Base-by-base conservation (phyloP, 129 eudicot genomes). In the Apium graveolens region DNA sequence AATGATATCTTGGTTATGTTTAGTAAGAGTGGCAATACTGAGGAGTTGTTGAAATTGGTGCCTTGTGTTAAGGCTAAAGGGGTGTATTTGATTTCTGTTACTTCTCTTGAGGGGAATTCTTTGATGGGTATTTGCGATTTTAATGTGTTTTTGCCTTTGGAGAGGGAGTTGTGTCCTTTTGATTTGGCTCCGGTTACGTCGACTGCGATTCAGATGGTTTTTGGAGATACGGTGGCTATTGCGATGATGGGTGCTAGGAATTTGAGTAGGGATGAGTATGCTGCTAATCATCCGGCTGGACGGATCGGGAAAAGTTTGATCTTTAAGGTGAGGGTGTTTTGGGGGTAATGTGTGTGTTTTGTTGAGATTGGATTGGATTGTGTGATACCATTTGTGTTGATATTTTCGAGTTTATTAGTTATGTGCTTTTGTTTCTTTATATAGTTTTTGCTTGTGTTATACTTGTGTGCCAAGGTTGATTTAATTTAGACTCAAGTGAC, bases 1-100 rank as follows among this genome's bases (percentile, higher is more conserved):
- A 12, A 73, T 0, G 98, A 95, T 79, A 51, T 95, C 7, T 49
- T 95, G 83, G 88, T 95, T 9, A 35, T 95, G 82, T 88, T 95
- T 76, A 90, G 96, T 73, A 95, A 95, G 87, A 88, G 96, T 42
- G 98, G 98, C 35, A 95, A 91, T 21, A 82, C 92, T 3, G 97
- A 95, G 78, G 98, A 95, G 70, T 73, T 95, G 82, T 27, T 91
- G 34, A 84, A 74, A 66, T 76, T 95, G 55, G 97, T 80, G 45
- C 98, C 98, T 9, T 95, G 98, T 44, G 98, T 91, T 7, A 91
- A 81, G 87, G 93, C 98, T 3, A 95, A 95, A 75, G 97, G 98
- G 75, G 97, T 81, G 32, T 95, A 83, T 46, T 84, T 95, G 91
- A 83, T 95, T 34, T 83, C 90, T 44, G 88, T 95, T n/a, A 95